Conservation (phyloP, 331 rosid genomes). For the Prunus yedoensis region DNA sequence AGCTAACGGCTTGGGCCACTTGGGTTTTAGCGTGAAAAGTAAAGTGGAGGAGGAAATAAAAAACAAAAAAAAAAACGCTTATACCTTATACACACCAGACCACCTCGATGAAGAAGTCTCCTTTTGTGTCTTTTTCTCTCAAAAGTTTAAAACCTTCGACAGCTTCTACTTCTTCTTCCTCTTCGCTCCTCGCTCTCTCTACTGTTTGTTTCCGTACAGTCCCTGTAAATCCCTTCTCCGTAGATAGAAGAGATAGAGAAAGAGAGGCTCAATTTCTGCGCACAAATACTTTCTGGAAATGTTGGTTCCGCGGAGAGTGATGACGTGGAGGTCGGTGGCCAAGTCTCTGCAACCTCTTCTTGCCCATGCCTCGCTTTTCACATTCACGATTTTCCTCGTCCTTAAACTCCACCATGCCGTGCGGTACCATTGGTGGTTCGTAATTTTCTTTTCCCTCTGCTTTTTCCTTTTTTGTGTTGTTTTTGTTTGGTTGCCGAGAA, state of each 20-base stretch:
- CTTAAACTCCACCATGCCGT: slow-evolving; percentile 62
- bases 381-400: slow-evolving; percentile 64
- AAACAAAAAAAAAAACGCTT: not conserved
- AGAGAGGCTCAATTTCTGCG: not conserved
- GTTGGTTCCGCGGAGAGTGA: slow-evolving; percentile 61
- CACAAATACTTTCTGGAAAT: slow-evolving; percentile 21
- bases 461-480: not conserved
- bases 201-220: not conserved
- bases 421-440: slow-evolving; percentile 74
- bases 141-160: slow-evolving; percentile 33
- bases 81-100: not conserved
- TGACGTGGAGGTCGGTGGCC: slow-evolving; percentile 83
- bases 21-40: slow-evolving; percentile 40
- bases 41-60: slow-evolving; percentile 15
- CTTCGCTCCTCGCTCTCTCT: not conserved
- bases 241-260: not conserved
- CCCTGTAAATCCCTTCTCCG: not conserved
- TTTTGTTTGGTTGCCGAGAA: slow-evolving; percentile 22
- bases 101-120: not conserved
- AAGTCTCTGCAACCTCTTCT: slow-evolving; percentile 59
- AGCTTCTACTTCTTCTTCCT: slow-evolving; percentile 15
- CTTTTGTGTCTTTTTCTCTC: slow-evolving; percentile 19
- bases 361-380: slow-evolving; percentile 71
- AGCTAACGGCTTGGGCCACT: not conserved
- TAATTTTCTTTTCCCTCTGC: not conserved